phyloP scores from a whole-genome alignment of 768 basidiomycete genomes.

The Dictyophora rubrovolvata region DNA sequence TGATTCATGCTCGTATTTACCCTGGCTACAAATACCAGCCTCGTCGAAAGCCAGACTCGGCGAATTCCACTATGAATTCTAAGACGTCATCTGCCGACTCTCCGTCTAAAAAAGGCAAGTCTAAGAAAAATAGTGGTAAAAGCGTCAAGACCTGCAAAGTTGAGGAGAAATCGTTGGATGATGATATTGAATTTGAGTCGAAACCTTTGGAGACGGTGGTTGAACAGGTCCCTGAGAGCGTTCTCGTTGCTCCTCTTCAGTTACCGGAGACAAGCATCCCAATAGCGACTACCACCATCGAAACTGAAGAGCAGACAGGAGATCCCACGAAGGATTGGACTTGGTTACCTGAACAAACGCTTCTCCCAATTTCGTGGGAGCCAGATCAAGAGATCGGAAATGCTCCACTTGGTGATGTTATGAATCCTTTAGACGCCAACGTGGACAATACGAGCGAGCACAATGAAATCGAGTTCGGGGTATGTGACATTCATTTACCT shows the following conservation, averaged over 20 bases:
- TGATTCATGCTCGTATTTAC: slow-evolving; percentile 37
- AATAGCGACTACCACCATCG: neutral
- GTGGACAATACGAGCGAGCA: slow-evolving; percentile 1
- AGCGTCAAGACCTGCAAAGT: neutral
- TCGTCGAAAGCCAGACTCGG: slow-evolving; percentile 1
- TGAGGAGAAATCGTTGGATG: neutral
- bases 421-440: slow-evolving; percentile 7
- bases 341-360: slow-evolving; percentile 9
- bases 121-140: neutral
- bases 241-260: neutral
- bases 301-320: neutral
- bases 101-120: neutral
- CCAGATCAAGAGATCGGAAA: neutral
- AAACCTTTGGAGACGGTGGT: neutral
- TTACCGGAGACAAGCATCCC: neutral
- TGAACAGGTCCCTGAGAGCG: neutral
- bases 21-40: slow-evolving; percentile 60
- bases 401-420: neutral
- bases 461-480: slow-evolving; percentile 7
- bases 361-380: slow-evolving; percentile 7
- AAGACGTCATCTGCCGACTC: neutral
- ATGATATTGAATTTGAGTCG: neutral
- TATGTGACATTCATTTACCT: neutral
- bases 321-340: slow-evolving; percentile 9
- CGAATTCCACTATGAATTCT: no score